A percentile compares a stretch with the other conserved stretches of the same genome.
Evolutionary conservation across 176 grass and related monocot species (phyloP).

Genomic region (Triticum monococcum): DNA sequence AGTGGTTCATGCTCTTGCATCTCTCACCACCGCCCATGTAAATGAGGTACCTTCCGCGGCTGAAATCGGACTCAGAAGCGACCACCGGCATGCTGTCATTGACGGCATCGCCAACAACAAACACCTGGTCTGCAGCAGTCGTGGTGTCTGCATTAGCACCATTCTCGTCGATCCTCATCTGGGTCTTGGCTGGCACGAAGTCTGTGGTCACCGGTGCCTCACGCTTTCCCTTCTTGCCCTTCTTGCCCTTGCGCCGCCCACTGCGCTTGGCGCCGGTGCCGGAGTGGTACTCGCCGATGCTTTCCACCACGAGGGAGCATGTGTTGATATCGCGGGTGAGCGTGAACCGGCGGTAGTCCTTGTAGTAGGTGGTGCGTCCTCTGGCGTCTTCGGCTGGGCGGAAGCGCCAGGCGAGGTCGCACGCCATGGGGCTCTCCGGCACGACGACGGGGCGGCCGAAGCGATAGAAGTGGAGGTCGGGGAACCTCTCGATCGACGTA

Average conservation of each 20-base stretch:
- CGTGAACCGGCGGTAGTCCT: slow-evolving; percentile 92
- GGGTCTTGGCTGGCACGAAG: slow-evolving; percentile 43
- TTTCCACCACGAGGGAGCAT: slow-evolving; percentile 52
- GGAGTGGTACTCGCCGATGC: slow-evolving; percentile 73
- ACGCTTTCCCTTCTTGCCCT: slow-evolving; percentile 44
- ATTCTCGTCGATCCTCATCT: slow-evolving; percentile 60
- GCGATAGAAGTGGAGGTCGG: slow-evolving; percentile 81
- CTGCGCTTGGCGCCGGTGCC: slow-evolving; percentile 59
- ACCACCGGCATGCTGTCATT: slow-evolving; percentile 78
- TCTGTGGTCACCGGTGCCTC: slow-evolving; percentile 6
- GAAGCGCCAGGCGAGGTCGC: slow-evolving; percentile 96
- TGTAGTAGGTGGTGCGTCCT: slow-evolving; percentile 74
- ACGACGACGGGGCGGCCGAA: slow-evolving; percentile 75
- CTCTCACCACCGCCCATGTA: slow-evolving; percentile 85
- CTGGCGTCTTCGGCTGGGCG: slow-evolving; percentile 60
- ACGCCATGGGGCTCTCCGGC: slow-evolving; percentile 48
- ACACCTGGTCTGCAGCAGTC: slow-evolving; percentile 19
- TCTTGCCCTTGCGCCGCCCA: slow-evolving; percentile 55
- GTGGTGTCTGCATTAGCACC: slow-evolving; percentile 40
- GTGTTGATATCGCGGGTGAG: slow-evolving; percentile 59
- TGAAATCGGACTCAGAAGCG: slow-evolving; percentile 73
- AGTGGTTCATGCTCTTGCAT: slow-evolving; percentile 98
- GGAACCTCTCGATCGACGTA: slow-evolving; percentile 68
- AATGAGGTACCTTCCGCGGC: slow-evolving; percentile 58
- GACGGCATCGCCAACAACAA: slow-evolving; percentile 72